Base-by-base conservation (phyloP, 148 eudicot genomes). In the Hydrangea macrophylla region DNA sequence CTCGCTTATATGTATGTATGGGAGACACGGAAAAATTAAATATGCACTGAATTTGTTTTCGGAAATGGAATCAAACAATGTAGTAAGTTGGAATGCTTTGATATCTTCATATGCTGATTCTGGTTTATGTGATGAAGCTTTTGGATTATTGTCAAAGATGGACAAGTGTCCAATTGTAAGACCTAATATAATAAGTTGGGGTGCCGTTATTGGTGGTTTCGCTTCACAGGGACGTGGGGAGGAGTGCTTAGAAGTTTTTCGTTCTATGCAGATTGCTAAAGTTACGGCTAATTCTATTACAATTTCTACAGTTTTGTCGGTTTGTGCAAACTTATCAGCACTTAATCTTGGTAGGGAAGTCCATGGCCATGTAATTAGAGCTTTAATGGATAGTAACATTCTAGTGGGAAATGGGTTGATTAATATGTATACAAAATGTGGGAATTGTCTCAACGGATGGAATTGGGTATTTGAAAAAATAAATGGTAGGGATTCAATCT, bases 391-490 rank as follows among this genome's bases (percentile, higher is more conserved):
- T 50, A 22, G 28, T 9, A 51, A 66, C 60, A 36, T 67, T 18
- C 59, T 80, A 64, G 80, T 83, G 27, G 64, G 66, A 53, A 83
- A 83, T 61, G 87, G 80, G 23, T 71, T 83, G 72, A 68, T 83
- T 26, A 80, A 75, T 72, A 80, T 83, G 87, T 83, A 83, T 58
- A 76, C 73, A 50, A 83, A 83, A 57, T 83, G 84, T 35, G 87
- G 87, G 9, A 65, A n/a, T n/a, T n/a, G 67, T 58, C 62, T 80
- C 13, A 75, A 30, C 55, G 37, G 64, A 36, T 84, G 80, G 28
- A 24, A 45, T 26, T 60, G 64, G 45, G 60, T 70, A 36, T 83
- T 80, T 28, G 58, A 77, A 37, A 58, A 39, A 62, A 58, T 73
- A 40, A 42, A 54, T 31, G 35, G 3, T 37, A 71, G 58, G 39